Conservation (phyloP, 345 rosid species). For the Cardiospermum halicacabum region DNA sequence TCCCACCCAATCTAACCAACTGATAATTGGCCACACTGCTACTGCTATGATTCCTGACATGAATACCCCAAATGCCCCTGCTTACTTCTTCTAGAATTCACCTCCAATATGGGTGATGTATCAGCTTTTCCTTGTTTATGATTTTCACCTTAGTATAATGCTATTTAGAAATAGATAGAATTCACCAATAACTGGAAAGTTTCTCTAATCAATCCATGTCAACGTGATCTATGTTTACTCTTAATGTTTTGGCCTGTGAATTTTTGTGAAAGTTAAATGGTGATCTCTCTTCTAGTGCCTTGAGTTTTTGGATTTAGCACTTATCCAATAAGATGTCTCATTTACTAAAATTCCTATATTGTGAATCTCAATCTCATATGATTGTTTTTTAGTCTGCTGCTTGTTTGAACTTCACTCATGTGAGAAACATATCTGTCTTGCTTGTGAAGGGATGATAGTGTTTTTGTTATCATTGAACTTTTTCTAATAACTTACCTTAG, state of each 20-base stretch:
- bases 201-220: neutral
- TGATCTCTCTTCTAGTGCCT: neutral
- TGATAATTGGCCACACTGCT: no score
- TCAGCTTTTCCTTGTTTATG: neutral
- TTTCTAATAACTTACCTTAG: neutral
- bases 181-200: neutral
- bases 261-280: neutral
- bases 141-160: neutral
- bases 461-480: neutral
- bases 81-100: no score
- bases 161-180: neutral
- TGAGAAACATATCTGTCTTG: neutral
- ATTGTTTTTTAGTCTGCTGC: neutral
- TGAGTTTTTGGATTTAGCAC: neutral
- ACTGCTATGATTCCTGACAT: no score
- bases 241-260: neutral
- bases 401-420: neutral
- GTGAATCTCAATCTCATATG: neutral
- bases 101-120: no score
- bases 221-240: neutral
- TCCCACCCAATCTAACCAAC: no score
- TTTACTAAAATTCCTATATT: neutral
- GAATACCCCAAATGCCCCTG: no score
- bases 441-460: neutral
- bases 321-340: neutral